A percentile compares a stretch with the other conserved stretches of the same genome.
phyloP scores from a whole-genome alignment of 805 yeast species.

The Ogataea thermomethanolica region DNA sequence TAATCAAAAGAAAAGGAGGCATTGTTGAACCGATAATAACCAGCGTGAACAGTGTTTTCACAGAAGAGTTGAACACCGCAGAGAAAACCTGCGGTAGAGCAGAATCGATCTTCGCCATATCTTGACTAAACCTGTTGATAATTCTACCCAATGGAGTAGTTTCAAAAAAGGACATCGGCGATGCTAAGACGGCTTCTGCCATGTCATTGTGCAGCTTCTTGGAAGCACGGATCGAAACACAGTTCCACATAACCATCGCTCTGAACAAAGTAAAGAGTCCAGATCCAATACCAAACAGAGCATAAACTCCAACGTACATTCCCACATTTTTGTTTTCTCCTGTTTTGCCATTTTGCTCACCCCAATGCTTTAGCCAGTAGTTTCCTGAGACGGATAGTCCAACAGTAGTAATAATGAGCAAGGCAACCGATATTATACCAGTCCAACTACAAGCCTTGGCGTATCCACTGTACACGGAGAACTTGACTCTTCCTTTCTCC shows the following conservation, averaged over 20 bases:
- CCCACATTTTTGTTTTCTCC: conserved; percentile 43
- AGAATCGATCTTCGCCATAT: conserved; percentile 54
- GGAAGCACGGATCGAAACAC: conserved; percentile 57
- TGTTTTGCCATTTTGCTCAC: conserved; percentile 46
- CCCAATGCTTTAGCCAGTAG: conserved; percentile 70
- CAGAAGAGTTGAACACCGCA: conserved; percentile 41
- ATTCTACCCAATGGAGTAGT: conserved; percentile 68
- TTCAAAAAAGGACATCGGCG: conserved; percentile 68
- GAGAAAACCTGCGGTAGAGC: conserved; percentile 52
- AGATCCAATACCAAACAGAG: conserved; percentile 50
- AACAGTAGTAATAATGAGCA: conserved; percentile 32
- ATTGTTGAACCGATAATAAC: conserved; percentile 49
- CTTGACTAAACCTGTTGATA: conserved; percentile 62
- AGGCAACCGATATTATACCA: conserved; percentile 43
- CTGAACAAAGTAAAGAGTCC: conserved; percentile 46
- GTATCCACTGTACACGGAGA: conserved; percentile 50
- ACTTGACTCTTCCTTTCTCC: conserved; percentile 58
- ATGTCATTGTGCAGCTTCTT: conserved; percentile 51
- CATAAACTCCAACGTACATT: conserved; percentile 51
- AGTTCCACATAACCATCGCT: conserved; percentile 44
- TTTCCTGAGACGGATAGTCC: conserved; percentile 40
- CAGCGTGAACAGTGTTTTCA: conserved; percentile 48
- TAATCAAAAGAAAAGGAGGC: conserved; percentile 51
- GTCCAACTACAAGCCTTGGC: conserved; percentile 54
- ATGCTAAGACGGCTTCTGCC: conserved; percentile 49